These are phyloP conservation scores for Kwoniella sp. DNA, from an alignment of 768 basidiomycete species.

Conservation along the genomic window DNA sequence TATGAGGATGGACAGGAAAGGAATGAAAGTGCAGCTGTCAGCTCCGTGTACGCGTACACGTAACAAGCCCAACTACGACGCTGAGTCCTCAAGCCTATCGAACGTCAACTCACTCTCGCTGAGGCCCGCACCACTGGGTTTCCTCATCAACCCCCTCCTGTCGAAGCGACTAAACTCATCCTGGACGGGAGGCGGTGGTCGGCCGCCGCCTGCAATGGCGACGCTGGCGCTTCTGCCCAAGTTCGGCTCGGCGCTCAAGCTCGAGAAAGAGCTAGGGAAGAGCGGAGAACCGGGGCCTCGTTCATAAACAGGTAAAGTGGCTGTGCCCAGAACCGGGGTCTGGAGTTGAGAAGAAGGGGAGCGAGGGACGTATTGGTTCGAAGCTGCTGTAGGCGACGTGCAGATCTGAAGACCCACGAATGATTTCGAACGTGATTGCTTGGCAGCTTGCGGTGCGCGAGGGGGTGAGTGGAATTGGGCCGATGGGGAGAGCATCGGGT, in stretches of 20 bases:
- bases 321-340: conserved; percentile 13
- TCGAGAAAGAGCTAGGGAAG: conserved; percentile 79
- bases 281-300: conserved; percentile 73
- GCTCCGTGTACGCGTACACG: neutral
- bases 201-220: conserved; percentile 28
- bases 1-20: conserved; percentile 3
- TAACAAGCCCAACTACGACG: neutral
- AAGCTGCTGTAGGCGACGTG: conserved; percentile 16
- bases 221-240: conserved; percentile 56
- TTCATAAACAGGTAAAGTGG: conserved; percentile 56
- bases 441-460: conserved; percentile 14
- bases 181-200: conserved; percentile 15
- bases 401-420: conserved; percentile 53
- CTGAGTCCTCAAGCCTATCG: neutral
- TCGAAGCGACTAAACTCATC: conserved; percentile 12
- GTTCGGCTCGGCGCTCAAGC: conserved; percentile 68
- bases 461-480: conserved; percentile 16
- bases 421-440: conserved; percentile 39
- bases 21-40: neutral
- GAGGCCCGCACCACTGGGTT: conserved; percentile 41
- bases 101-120: conserved; percentile 48
- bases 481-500: conserved; percentile 34
- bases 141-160: conserved; percentile 33
- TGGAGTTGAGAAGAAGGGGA: conserved; percentile 14
- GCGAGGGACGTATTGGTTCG: conserved; percentile 13